These are phyloP conservation scores for Priceomyces medius DNA, from an alignment of 805 yeast species.

Conservation along the genomic window DNA sequence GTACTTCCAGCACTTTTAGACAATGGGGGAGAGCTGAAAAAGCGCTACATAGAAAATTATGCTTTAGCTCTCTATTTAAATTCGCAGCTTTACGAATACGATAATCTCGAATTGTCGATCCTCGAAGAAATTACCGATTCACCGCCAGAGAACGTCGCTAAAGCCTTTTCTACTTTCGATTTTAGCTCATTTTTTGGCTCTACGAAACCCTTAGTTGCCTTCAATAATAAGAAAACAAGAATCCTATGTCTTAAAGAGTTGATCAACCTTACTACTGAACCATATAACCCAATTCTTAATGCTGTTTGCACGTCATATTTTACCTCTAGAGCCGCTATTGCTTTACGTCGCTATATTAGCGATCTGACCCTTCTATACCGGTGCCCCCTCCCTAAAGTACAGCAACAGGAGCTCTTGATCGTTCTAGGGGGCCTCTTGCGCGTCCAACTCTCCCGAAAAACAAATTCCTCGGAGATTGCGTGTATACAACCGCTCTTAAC, in stretches of 20 bases:
- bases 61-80: constrained; percentile 53
- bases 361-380: constrained; percentile 58
- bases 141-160: constrained; percentile 34
- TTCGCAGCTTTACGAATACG: constrained; percentile 60
- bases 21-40: constrained; percentile 6
- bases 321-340: constrained; percentile 56
- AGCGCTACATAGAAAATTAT: constrained; percentile 40
- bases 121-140: constrained; percentile 21
- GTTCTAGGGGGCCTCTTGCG: constrained; percentile 40
- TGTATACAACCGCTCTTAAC: constrained; percentile 14
- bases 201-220: constrained; percentile 47
- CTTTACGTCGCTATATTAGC: constrained; percentile 61
- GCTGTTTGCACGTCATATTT: constrained; percentile 35
- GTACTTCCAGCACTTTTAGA: constrained; percentile 41
- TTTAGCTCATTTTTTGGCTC: constrained; percentile 60
- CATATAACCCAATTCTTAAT: constrained; percentile 20
- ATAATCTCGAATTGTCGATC: constrained; percentile 47
- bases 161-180: constrained; percentile 37
- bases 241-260: constrained; percentile 51
- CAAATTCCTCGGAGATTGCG: constrained; percentile 6
- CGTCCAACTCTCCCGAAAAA: constrained; percentile 3
- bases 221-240: constrained; percentile 50
- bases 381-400: constrained; percentile 67
- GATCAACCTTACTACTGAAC: constrained; percentile 40
- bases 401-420: constrained; percentile 57